Conservation (phyloP, 1,284 basidiomycete genomes). For the Cutaneotrichosporon cutaneum region DNA sequence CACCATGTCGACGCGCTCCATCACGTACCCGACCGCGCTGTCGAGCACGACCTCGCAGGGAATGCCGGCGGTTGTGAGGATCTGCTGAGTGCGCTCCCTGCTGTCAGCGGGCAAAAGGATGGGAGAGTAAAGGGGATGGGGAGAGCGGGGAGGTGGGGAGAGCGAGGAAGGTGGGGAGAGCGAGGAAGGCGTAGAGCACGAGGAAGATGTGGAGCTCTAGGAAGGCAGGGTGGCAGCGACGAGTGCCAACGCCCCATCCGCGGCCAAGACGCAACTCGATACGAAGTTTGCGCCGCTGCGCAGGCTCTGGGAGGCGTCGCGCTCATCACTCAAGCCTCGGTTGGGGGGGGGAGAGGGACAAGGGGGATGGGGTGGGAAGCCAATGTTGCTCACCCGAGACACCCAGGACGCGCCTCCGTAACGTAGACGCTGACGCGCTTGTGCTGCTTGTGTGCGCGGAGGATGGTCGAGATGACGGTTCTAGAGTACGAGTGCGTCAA, state of each 20-base stretch:
- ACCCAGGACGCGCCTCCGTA: slow-evolving; percentile 58
- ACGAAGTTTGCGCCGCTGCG: too few species aligned
- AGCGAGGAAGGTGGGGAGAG: not conserved
- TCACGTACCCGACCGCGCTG: slow-evolving; percentile 93
- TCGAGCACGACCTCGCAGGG: slow-evolving; percentile 94
- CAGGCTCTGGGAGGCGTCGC: too few species aligned
- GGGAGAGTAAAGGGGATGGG: too few species aligned
- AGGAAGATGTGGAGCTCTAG: not conserved
- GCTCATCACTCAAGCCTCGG: too few species aligned
- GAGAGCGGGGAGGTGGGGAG: not conserved
- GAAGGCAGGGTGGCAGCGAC: not conserved
- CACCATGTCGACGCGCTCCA: slow-evolving; percentile 92
- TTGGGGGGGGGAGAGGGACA: too few species aligned
- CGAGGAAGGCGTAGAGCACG: not conserved
- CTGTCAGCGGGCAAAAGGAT: slow-evolving; percentile 17
- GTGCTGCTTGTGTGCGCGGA: slow-evolving; percentile 75
- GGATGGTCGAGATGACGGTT: slow-evolving; percentile 89
- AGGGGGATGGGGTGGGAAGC: too few species aligned
- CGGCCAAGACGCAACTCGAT: too few species aligned
- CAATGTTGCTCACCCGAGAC: slow-evolving; percentile 34
- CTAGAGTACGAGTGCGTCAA: slow-evolving; percentile 94
- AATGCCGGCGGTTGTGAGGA: slow-evolving; percentile 78
- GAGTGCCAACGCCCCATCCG: too few species aligned
- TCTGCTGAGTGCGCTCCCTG: slow-evolving; percentile 84
- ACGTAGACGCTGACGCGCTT: slow-evolving; percentile 97